Conservation (phyloP, 2,329 filamentous ascomycete genomes). For the Fusarium goolgardi region DNA sequence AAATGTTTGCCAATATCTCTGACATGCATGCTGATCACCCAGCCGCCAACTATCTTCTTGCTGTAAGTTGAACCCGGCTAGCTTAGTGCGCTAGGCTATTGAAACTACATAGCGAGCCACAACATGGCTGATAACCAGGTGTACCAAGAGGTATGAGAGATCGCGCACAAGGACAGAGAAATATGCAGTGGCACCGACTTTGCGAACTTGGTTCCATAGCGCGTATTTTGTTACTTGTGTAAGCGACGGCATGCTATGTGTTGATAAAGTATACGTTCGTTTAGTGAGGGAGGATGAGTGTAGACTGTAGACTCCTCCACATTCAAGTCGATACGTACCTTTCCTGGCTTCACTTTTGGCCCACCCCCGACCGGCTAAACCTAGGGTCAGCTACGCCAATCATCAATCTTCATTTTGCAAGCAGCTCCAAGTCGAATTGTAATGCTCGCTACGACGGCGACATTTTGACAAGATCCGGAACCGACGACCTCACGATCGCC, state of each 20-base stretch:
- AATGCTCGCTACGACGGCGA: conserved; percentile 47
- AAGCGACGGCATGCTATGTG: conserved; percentile 15
- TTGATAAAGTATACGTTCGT: conserved; percentile 17
- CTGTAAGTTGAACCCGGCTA: conserved; percentile 6
- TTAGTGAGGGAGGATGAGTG: conserved; percentile 23
- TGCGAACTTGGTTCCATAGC: conserved; percentile 7
- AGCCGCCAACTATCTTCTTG: conserved; percentile 14
- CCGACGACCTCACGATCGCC: conserved; percentile 45
- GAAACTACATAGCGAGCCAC: conserved; percentile 18
- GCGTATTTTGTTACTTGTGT: conserved; percentile 10
- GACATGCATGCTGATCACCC: conserved; percentile 3
- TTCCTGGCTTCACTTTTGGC: neutral
- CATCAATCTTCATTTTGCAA: conserved; percentile 51
- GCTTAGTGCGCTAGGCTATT: conserved; percentile 6
- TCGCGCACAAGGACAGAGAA: conserved; percentile 21
- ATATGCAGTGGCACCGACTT: conserved; percentile 32
- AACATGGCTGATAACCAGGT: conserved; percentile 11
- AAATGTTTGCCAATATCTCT: conserved; percentile 1
- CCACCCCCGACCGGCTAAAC: conserved; percentile 29
- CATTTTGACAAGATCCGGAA: conserved; percentile 50
- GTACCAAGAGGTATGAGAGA: conserved; percentile 24
- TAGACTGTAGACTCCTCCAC: neutral
- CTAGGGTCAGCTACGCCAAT: conserved; percentile 46
- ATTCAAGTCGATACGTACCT: conserved; percentile 29
- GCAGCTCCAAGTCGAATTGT: conserved; percentile 48